A percentile compares a stretch with the other conserved stretches of the same genome.
These are phyloP conservation scores for Erythrobasidium hasegawianum DNA, from an alignment of 1,284 basidiomycete species.

Conservation along the genomic window DNA sequence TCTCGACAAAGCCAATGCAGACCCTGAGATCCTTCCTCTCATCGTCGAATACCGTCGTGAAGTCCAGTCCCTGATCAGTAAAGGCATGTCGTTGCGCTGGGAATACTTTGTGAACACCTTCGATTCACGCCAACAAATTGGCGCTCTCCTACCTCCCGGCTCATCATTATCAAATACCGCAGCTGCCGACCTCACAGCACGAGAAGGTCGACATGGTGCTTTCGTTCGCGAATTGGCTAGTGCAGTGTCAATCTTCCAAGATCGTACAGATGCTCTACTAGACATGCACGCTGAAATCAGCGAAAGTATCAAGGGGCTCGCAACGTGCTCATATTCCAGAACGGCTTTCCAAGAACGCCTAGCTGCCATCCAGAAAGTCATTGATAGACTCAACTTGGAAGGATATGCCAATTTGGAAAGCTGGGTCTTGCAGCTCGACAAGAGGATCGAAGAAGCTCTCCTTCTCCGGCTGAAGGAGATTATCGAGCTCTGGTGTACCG, in stretches of 20 bases:
- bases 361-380: conserved; percentile 77
- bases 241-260: conserved; percentile 74
- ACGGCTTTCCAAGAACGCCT: conserved; percentile 78
- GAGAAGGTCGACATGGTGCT: conserved; percentile 83
- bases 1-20: conserved; percentile 77
- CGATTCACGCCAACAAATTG: conserved; percentile 56
- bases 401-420: conserved; percentile 96
- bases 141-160: conserved; percentile 6
- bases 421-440: conserved; percentile 87
- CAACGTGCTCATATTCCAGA: conserved; percentile 75
- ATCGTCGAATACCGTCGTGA: conserved; percentile 89
- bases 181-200: conserved; percentile 59
- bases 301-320: conserved; percentile 77
- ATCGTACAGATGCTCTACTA: conserved; percentile 90
- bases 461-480: conserved; percentile 72
- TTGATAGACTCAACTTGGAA: conserved; percentile 90
- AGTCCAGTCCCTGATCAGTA: conserved; percentile 80
- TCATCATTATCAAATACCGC: conserved; percentile 58
- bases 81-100: conserved; percentile 91
- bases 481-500: conserved; percentile 79
- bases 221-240: conserved; percentile 95
- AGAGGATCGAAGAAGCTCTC: conserved; percentile 76
- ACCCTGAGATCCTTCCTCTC: conserved; percentile 86
- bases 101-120: conserved; percentile 93
- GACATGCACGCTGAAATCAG: conserved; percentile 83